Evolutionary conservation across 805 yeast species (phyloP).

Genomic region (Lachancea sp.): DNA sequence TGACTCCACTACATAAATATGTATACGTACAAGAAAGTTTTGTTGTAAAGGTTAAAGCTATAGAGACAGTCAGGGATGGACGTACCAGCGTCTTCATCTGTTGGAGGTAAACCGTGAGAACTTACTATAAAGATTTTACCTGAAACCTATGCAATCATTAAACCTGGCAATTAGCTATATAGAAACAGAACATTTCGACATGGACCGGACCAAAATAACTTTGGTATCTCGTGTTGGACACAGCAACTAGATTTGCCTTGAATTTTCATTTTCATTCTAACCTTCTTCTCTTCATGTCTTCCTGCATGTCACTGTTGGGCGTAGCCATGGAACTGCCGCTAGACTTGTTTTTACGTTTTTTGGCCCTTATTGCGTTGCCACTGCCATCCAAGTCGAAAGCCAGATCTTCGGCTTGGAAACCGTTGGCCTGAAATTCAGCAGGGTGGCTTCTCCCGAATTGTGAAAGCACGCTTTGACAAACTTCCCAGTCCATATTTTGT

Average conservation of each 20-base stretch:
- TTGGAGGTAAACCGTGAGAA: no score
- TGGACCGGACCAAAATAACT: neutral
- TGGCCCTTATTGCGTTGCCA: constrained; percentile 20
- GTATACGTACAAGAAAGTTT: neutral
- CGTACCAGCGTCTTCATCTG: no score
- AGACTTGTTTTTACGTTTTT: constrained; percentile 28
- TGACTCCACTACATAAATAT: no score
- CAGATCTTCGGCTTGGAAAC: constrained; percentile 30
- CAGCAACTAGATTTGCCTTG: no score
- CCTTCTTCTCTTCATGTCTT: constrained; percentile 29
- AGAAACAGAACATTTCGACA: neutral
- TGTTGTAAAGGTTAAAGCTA: constrained; percentile 3
- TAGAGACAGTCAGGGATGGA: no score
- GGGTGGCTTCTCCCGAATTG: constrained; percentile 31
- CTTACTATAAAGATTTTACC: neutral
- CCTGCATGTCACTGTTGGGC: constrained; percentile 28
- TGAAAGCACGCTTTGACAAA: constrained; percentile 26
- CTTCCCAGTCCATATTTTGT: constrained; percentile 29
- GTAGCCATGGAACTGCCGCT: constrained; percentile 33
- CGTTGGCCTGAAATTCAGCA: constrained; percentile 25
- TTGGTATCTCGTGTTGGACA: no score
- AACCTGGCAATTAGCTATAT: neutral
- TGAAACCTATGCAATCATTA: neutral
- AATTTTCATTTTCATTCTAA: constrained; percentile 25
- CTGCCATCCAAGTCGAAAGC: constrained; percentile 34